Conservation (phyloP, 179 eudicot species). For the Kewa caespitosa region DNA sequence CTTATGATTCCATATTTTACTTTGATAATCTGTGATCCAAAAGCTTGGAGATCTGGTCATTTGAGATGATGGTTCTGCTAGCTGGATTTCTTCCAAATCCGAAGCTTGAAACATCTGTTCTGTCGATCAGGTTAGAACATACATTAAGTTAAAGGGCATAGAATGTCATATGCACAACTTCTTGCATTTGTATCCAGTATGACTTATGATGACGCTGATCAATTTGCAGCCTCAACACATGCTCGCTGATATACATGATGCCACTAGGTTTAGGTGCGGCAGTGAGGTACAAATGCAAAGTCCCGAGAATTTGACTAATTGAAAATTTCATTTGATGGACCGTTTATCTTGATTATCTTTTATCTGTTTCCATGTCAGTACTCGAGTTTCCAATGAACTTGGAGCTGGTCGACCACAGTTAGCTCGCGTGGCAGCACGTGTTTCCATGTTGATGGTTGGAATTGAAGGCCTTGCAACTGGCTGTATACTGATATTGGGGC, state of each 20-base stretch:
- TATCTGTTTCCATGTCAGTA: no score
- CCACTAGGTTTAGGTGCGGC: slow-evolving; percentile 3
- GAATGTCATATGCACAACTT: neutral
- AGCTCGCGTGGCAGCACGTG: slow-evolving; percentile 58
- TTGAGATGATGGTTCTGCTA: slow-evolving; percentile 39
- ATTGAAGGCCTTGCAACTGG: slow-evolving; percentile 55
- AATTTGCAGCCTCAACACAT: slow-evolving; percentile 6
- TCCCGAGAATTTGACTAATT: no score
- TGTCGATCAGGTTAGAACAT: slow-evolving; percentile 34
- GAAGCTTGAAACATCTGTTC: slow-evolving; percentile 43
- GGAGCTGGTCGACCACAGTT: slow-evolving; percentile 70
- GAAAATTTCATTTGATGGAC: no score
- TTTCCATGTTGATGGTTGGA: slow-evolving; percentile 46
- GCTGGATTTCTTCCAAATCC: slow-evolving; percentile 49
- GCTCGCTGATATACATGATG: neutral
- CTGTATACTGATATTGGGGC: slow-evolving; percentile 43
- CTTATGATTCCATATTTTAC: no score
- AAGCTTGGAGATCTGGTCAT: slow-evolving; percentile 49
- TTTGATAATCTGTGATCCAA: neutral
- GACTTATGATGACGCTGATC: neutral
- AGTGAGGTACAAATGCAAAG: neutral
- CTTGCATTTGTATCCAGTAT: neutral
- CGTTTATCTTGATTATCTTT: no score
- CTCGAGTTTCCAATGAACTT: slow-evolving; percentile 46
- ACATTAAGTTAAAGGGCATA: neutral